phyloP scores from a whole-genome alignment of 2,329 filamentous ascomycete species.

The Fusarium sp. region DNA sequence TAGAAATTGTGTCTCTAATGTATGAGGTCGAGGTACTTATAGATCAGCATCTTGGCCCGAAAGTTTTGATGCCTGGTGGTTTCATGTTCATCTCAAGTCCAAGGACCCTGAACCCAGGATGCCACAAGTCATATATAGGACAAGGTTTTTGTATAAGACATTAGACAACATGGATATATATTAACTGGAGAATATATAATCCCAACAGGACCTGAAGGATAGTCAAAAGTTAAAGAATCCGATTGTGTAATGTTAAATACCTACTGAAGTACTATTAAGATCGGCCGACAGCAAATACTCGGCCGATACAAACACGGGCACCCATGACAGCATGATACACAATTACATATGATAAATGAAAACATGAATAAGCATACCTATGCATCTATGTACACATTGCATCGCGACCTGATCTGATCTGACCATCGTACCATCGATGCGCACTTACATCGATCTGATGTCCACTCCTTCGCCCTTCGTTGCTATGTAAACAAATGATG shows the following conservation, averaged over 20 bases:
- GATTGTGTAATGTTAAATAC: background rate
- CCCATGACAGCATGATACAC: background rate
- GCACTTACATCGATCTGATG: background rate
- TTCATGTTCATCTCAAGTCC: background rate
- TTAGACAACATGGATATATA: background rate
- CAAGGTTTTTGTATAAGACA: background rate
- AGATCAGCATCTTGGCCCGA: background rate
- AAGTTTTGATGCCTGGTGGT: background rate
- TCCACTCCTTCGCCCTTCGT: background rate
- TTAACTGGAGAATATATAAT: background rate
- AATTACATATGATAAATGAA: background rate
- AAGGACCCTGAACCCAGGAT: background rate
- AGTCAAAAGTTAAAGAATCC: no score
- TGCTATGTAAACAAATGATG: conserved; percentile 11
- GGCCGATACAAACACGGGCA: background rate
- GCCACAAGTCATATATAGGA: background rate
- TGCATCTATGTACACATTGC: background rate
- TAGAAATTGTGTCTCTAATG: background rate
- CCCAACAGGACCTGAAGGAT: background rate
- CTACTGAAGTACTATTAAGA: background rate
- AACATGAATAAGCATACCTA: background rate
- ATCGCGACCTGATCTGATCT: background rate
- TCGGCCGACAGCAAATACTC: background rate
- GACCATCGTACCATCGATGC: background rate
- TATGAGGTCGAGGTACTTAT: background rate